Base-by-base conservation (phyloP, 73 alveolate genomes). In the Paramecium primaurelia region DNA sequence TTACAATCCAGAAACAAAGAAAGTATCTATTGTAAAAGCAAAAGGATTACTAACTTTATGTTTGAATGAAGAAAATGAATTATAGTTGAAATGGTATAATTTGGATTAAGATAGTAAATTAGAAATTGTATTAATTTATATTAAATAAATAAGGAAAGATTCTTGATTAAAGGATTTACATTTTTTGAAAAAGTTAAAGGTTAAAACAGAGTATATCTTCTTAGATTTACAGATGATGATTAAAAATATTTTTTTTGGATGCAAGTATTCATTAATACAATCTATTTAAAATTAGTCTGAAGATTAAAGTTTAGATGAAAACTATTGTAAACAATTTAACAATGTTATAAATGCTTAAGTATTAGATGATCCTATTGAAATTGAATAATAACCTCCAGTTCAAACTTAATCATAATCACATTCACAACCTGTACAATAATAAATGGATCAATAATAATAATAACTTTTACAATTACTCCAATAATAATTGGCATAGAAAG, bases 131-230 rank as follows among this genome's bases (percentile, higher is more conserved):
- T 44, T 34, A 14, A 40, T 11, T 18, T 18, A 5, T 45, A 12
- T 44, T 80, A 18, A 3, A 0, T 49, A 80, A 45, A 38, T 8
- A 8, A 75, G 88, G 88, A 34, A 75, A 38, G 60, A 75, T 36
- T 38, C n/a, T 42, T 75, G 16, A 75, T 75, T 36, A 75, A 80
- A 25, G 91, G 91, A 4, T 42, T 34, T 18, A 28, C 44, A 11
- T 20, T 45, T 45, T 80, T 75, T 38, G 71, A 80, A 47, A 80
- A 80, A 45, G 91, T 80, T 44, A 80, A 80, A 47, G 91, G 91
- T 16, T 45, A 45, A 5, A 80, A 80, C 30, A 80, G 91, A 49
- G 91, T 80, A 2, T 42, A 45, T 10, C 34, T 80, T 7, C 49
- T 80, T 16, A 80, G 34, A 42, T 80, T 80, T 80, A 28, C 49